Percentiles rank a stretch among this genome's conserved stretches.
phyloP scores from a whole-genome alignment of 2,329 filamentous ascomycete species.

The Nemania sp. region DNA sequence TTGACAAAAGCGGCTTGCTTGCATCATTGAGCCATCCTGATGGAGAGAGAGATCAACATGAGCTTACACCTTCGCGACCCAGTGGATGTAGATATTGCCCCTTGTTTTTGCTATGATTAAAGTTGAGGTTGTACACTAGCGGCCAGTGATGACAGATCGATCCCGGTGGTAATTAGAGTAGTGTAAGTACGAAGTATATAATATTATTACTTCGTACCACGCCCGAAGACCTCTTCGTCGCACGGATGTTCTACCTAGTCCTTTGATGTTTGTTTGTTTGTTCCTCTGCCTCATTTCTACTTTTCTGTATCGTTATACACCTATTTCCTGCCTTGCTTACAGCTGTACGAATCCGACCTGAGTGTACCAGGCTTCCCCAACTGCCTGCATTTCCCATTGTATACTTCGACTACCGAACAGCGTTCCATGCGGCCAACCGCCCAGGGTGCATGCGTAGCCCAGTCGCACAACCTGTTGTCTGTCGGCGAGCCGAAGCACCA shows the following conservation, averaged over 20 bases:
- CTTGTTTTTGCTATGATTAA: conserved; percentile 18
- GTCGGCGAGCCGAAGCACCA: conserved; percentile 17
- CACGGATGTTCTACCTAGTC: background rate
- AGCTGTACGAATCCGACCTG: no score
- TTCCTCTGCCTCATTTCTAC: background rate
- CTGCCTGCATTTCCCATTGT: conserved; percentile 8
- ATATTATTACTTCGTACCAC: no score
- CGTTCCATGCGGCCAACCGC: conserved; percentile 8
- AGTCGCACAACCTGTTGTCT: conserved; percentile 17
- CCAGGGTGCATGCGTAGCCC: background rate
- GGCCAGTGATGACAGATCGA: conserved; percentile 16
- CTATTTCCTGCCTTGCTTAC: background rate
- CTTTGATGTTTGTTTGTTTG: background rate
- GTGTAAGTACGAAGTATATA: background rate
- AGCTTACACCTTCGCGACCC: conserved; percentile 17
- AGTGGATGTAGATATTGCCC: conserved; percentile 11
- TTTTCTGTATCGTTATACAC: no score
- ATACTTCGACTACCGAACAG: background rate
- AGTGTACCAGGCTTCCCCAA: background rate
- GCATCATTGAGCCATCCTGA: conserved; percentile 19
- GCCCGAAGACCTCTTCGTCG: no score
- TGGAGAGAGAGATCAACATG: conserved; percentile 21
- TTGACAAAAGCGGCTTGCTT: conserved; percentile 12
- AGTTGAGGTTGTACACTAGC: conserved; percentile 2
- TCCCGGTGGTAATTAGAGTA: conserved; percentile 8